A percentile compares a stretch with the other conserved stretches of the same genome.
These are phyloP conservation scores for Sphenostylis stenocarpa DNA, from an alignment of 306 rosid genomes.

Conservation along the genomic window DNA sequence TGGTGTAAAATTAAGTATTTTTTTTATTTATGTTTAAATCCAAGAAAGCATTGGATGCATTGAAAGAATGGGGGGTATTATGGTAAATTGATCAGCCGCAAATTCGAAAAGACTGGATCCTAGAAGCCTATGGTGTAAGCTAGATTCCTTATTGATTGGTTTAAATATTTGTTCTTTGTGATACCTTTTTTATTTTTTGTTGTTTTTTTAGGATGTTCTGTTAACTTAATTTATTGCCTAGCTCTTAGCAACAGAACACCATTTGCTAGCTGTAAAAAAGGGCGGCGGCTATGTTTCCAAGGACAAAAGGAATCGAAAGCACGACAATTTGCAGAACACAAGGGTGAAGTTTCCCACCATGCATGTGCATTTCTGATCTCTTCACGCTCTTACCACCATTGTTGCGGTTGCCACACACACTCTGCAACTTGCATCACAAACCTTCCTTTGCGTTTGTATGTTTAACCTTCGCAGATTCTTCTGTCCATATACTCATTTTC, in stretches of 20 bases:
- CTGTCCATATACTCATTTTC: neutral
- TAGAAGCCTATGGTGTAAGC: neutral
- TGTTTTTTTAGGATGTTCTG: neutral
- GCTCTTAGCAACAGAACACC: neutral
- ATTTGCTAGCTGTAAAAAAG: neutral
- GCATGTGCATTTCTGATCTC: conserved; percentile 29
- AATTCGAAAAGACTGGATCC: conserved; percentile 29
- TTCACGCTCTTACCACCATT: neutral
- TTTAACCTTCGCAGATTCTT: conserved; percentile 9
- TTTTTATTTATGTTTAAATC: no score
- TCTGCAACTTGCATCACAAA: conserved; percentile 22
- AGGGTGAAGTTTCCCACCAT: conserved; percentile 28
- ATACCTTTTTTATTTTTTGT: neutral
- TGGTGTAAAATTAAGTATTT: no score
- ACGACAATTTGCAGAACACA: conserved; percentile 2
- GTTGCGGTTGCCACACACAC: conserved; percentile 23
- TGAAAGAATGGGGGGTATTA: neutral
- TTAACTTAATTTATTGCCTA: neutral
- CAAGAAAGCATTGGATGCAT: no score
- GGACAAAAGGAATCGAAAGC: conserved; percentile 21
- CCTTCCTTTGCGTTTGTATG: neutral
- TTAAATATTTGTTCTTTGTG: conserved; percentile 3
- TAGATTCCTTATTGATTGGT: conserved; percentile 35
- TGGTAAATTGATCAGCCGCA: conserved; percentile 28
- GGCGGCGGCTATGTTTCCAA: neutral